phyloP scores from a whole-genome alignment of 257 asterid genomes.

The Cruciata laevipes region DNA sequence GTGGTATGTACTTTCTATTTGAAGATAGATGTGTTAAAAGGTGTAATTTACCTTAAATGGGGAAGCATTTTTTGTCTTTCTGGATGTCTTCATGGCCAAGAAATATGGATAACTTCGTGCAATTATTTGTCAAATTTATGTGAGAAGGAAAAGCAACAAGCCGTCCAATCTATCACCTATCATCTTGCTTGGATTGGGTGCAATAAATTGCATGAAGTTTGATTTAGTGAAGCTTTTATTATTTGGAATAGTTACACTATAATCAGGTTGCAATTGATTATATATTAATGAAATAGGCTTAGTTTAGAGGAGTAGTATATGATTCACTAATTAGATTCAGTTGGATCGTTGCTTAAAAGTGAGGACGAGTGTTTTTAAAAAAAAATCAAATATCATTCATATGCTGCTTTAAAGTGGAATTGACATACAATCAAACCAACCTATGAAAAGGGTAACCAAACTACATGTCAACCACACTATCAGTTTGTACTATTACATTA shows the following conservation, averaged over 20 bases:
- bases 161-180: slow-evolving; percentile 5
- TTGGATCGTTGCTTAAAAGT: too few relatives aligned
- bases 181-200: not conserved
- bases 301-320: not conserved
- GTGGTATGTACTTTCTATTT: slow-evolving; percentile 5
- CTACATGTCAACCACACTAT: too few relatives aligned
- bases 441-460: too few relatives aligned
- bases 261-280: too few relatives aligned
- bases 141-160: slow-evolving; percentile 17
- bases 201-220: not conserved
- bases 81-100: slow-evolving; percentile 6
- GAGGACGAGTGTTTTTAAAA: too few relatives aligned
- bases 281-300: too few relatives aligned
- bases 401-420: too few relatives aligned
- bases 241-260: not conserved
- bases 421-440: too few relatives aligned
- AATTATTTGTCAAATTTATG: slow-evolving; percentile 10
- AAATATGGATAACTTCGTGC: not conserved
- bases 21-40: not conserved
- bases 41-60: slow-evolving; percentile 7
- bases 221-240: too few relatives aligned
- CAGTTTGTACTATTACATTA: too few relatives aligned
- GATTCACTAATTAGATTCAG: too few relatives aligned
- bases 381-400: too few relatives aligned
- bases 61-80: slow-evolving; percentile 8